These are phyloP conservation scores for peach (Prunus persica) DNA, from an alignment of 306 rosid genomes.

Conservation along the genomic window Prunus_persica_NCBIv2 NC_034015.1:9881001-9881500, in stretches of 20 bases:
- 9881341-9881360: background rate
- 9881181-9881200: background rate
- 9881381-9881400: background rate
- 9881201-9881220: background rate
- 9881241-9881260: background rate
- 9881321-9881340: background rate
- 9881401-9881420: too few species aligned
- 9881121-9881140: background rate
- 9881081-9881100: background rate
- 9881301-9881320: conserved; percentile 14
- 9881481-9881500: accelerated
- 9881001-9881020: too few species aligned
- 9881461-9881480: too few species aligned
- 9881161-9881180: background rate
- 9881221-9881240: background rate
- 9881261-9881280: background rate
- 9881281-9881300: conserved; percentile 10
- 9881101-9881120: background rate
- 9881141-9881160: background rate
- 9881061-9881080: too few species aligned
- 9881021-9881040: too few species aligned
- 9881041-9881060: too few species aligned
- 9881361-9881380: background rate
- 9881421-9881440: too few species aligned
- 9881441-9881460: too few species aligned